These are phyloP conservation scores for Trametes coccinea DNA, from an alignment of 768 basidiomycete genomes.

Conservation along the genomic window DNA sequence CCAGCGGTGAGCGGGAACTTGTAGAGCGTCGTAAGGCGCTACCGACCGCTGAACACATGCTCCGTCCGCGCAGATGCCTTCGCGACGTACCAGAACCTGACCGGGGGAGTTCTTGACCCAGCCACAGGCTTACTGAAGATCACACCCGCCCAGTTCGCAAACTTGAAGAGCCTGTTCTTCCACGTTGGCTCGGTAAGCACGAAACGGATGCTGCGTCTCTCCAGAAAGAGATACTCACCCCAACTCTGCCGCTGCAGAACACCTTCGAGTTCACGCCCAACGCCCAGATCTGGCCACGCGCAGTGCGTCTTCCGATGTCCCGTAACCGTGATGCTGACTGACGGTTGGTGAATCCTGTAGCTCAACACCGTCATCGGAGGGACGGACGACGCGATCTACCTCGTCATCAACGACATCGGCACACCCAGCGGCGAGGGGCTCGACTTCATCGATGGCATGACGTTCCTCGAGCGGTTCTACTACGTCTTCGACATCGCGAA, in stretches of 20 bases:
- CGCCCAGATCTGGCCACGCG: conserved; percentile 66
- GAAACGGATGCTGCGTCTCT: not conserved
- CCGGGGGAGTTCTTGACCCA: conserved; percentile 16
- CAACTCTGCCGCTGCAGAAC: conserved; percentile 34
- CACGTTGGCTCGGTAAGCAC: conserved; percentile 19
- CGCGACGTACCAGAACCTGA: conserved; percentile 26
- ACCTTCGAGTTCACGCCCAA: conserved; percentile 59
- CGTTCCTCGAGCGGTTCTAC: conserved; percentile 44
- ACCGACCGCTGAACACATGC: not conserved
- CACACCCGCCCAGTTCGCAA: conserved; percentile 24
- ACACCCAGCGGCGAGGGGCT: conserved; percentile 43
- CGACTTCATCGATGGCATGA: conserved; percentile 48
- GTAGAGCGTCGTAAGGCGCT: too few species aligned
- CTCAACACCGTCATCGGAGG: conserved; percentile 64
- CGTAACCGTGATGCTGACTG: not conserved
- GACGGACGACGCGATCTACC: conserved; percentile 37
- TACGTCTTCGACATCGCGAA: conserved; percentile 44
- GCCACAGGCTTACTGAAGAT: conserved; percentile 24
- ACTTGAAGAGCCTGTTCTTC: conserved; percentile 27
- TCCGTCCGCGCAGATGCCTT: conserved; percentile 26
- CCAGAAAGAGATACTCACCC: not conserved
- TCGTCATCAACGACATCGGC: conserved; percentile 41
- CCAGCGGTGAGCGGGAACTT: conserved; percentile 31
- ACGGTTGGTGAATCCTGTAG: conserved; percentile 20
- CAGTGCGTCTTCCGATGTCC: conserved; percentile 19